These are phyloP conservation scores for Trichophyton simii DNA, from an alignment of 2,329 filamentous ascomycete genomes.

Conservation along the genomic window DNA sequence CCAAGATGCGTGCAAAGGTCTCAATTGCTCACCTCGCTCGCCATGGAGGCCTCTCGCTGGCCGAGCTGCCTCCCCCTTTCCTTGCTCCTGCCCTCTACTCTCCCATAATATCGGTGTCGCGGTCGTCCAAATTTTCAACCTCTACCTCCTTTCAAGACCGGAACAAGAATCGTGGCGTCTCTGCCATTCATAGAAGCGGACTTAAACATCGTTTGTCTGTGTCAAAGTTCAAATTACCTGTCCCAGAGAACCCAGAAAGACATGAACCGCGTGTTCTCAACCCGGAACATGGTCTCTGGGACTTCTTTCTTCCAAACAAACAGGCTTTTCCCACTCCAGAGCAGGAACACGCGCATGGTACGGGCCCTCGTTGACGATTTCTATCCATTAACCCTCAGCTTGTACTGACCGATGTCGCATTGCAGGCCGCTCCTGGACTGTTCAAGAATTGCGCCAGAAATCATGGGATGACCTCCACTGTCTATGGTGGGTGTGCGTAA, in stretches of 20 bases:
- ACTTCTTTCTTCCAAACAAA: constrained; percentile 67
- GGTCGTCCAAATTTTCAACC: constrained; percentile 14
- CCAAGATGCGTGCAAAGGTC: constrained; percentile 14
- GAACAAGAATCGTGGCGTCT: constrained; percentile 71
- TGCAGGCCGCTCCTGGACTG: constrained; percentile 63
- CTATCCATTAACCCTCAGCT: neutral
- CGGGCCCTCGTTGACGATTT: constrained; percentile 10
- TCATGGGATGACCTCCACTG: constrained; percentile 87
- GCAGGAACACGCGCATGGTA: constrained; percentile 58
- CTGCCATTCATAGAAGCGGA: constrained; percentile 65
- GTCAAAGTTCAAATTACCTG: constrained; percentile 57
- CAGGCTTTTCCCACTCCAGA: constrained; percentile 55
- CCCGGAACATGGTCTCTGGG: constrained; percentile 76
- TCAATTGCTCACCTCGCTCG: constrained; percentile 18
- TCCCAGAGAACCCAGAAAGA: constrained; percentile 51
- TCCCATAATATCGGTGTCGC: constrained; percentile 3
- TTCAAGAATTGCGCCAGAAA: constrained; percentile 74
- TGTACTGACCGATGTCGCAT: neutral
- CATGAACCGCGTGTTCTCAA: constrained; percentile 41
- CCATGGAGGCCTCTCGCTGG: constrained; percentile 22
- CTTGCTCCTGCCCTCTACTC: constrained; percentile 28
- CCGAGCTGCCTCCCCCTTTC: constrained; percentile 33
- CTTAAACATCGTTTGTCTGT: constrained; percentile 62
- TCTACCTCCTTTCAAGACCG: constrained; percentile 46
- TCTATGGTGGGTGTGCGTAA: constrained; percentile 88